Evolutionary conservation across 1,284 basidiomycete genomes (phyloP).

Genomic region (Sanghuangporus weigelae): DNA sequence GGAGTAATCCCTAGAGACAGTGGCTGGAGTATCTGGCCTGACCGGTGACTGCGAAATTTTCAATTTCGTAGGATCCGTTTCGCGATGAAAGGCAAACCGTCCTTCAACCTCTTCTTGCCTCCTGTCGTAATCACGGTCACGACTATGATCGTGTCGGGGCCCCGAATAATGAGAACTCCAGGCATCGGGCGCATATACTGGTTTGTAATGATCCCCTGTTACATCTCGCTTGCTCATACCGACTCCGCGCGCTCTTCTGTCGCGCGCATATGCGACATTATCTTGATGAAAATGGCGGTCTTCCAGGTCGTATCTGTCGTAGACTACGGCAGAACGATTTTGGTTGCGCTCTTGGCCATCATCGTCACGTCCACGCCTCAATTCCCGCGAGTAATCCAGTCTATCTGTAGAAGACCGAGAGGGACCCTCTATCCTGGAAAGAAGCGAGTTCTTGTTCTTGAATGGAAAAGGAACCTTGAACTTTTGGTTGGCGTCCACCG

Average conservation of each 20-base stretch:
- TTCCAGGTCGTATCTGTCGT: constrained; percentile 41
- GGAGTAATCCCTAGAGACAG: constrained; percentile 3
- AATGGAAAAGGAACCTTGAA: constrained; percentile 65
- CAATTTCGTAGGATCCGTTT: too few species aligned
- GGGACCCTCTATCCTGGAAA: constrained; percentile 1
- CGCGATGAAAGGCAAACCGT: not conserved
- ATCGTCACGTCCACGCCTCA: constrained; percentile 17
- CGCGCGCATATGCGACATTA: constrained; percentile 21
- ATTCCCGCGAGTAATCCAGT: constrained; percentile 23
- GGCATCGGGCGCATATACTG: not conserved
- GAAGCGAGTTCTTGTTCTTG: constrained; percentile 45
- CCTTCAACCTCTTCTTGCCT: not conserved
- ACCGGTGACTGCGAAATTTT: not conserved
- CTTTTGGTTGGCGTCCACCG: constrained; percentile 25
- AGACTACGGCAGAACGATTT: constrained; percentile 27
- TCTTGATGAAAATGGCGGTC: constrained; percentile 34
- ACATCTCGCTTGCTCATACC: not conserved
- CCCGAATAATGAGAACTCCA: not conserved
- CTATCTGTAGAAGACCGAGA: constrained; percentile 1
- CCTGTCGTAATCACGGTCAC: constrained; percentile 6
- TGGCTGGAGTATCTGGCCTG: not conserved
- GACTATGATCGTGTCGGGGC: constrained; percentile 22
- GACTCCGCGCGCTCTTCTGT: not conserved
- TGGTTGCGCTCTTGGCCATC: constrained; percentile 6
- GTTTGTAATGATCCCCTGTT: constrained; percentile 15